Conservation (phyloP, 2,329 filamentous ascomycete genomes). For the Cladosporium sp. region DNA sequence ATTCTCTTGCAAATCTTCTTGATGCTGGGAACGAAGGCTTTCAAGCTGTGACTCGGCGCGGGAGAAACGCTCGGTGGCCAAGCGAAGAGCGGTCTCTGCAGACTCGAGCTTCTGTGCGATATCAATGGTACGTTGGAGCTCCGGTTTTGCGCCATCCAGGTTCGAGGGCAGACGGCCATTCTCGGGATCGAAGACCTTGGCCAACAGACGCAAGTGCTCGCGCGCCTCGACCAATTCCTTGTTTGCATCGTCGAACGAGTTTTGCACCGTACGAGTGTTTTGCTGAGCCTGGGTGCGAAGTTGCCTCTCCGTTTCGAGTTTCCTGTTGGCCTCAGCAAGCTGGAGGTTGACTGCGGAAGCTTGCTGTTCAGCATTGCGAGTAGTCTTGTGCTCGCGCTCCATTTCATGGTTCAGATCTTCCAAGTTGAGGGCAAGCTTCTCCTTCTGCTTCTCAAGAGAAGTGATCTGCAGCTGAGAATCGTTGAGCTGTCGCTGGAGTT, state of each 20-base stretch:
- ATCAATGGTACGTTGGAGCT: constrained; percentile 65
- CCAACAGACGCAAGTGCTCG: constrained; percentile 72
- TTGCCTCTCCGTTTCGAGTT: constrained; percentile 84
- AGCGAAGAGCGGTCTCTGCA: constrained; percentile 79
- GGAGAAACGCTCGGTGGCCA: constrained; percentile 73
- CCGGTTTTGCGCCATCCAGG: constrained; percentile 61
- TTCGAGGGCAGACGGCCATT: constrained; percentile 46
- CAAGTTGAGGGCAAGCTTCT: constrained; percentile 81
- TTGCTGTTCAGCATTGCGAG: constrained; percentile 83
- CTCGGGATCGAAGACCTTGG: constrained; percentile 82
- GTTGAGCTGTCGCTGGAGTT: constrained; percentile 76
- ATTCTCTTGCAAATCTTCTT: constrained; percentile 65
- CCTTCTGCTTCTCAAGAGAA: constrained; percentile 86
- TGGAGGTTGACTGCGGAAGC: constrained; percentile 76
- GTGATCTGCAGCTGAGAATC: constrained; percentile 79
- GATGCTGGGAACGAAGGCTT: constrained; percentile 70
- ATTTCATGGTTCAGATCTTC: constrained; percentile 94
- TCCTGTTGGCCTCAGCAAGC: constrained; percentile 82
- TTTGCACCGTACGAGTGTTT: constrained; percentile 76
- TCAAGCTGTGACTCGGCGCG: constrained; percentile 80
- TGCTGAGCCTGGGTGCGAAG: constrained; percentile 78
- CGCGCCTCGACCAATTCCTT: constrained; percentile 77
- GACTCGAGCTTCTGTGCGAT: constrained; percentile 82
- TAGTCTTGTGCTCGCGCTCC: constrained; percentile 81
- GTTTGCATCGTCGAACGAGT: constrained; percentile 72